Evolutionary conservation across 768 basidiomycete species (phyloP).

Genomic region (Cyathus striatus): DNA sequence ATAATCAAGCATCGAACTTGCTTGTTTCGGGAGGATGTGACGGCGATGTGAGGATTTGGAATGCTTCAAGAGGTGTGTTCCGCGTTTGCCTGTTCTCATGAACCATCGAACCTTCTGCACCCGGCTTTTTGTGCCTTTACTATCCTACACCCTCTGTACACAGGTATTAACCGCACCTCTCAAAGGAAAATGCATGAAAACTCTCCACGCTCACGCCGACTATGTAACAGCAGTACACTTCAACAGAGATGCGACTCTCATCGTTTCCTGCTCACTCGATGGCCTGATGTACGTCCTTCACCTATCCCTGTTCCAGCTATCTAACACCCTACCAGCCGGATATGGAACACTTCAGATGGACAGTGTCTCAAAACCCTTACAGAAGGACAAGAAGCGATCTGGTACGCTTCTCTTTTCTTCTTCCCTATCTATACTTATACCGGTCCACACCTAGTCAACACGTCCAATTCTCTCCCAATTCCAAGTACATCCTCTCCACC

Average conservation of each 20-base stretch:
- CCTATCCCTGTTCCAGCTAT: constrained; percentile 3
- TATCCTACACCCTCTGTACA: no score
- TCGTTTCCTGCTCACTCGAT: constrained; percentile 89
- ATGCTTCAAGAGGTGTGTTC: constrained; percentile 65
- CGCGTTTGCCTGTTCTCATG: constrained; percentile 6
- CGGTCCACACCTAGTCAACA: constrained; percentile 60
- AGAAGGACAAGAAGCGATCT: constrained; percentile 83
- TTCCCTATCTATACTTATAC: not conserved
- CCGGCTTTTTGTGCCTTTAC: no score
- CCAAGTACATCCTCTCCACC: constrained; percentile 89
- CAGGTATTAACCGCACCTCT: not conserved
- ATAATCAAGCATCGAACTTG: constrained; percentile 81
- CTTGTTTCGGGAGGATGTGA: constrained; percentile 92
- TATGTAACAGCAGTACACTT: constrained; percentile 94
- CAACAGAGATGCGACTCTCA: constrained; percentile 85
- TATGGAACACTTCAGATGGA: constrained; percentile 91
- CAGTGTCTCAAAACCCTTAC: constrained; percentile 96
- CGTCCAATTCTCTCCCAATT: constrained; percentile 93
- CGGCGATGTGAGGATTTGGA: constrained; percentile 92
- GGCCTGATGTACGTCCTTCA: constrained; percentile 76
- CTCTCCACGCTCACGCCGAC: constrained; percentile 88
- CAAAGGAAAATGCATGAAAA: constrained; percentile 78
- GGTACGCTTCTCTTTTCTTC: constrained; percentile 33
- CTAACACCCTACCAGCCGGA: constrained; percentile 53
- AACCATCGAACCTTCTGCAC: constrained; percentile 2